Evolutionary conservation across 2,329 filamentous ascomycete species (phyloP), one percentile per base, ranked within the genome.

Genomic region (Massarina eburnea): DNA sequence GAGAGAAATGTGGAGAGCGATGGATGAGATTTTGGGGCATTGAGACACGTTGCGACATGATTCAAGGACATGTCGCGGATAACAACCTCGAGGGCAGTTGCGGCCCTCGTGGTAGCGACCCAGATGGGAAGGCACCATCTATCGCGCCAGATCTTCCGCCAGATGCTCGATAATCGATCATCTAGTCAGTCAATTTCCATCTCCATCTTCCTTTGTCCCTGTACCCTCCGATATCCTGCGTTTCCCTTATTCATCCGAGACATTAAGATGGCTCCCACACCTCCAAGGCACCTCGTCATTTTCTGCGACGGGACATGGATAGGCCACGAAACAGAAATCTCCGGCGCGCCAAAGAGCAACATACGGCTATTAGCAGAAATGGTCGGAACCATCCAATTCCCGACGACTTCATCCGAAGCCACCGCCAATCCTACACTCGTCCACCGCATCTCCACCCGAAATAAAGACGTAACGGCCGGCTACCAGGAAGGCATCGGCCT

Each of bases 221-320:
- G n/a, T n/a, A n/a, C n/a, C n/a, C n/a, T n/a, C n/a, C n/a, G n/a
- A n/a, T n/a, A n/a, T n/a, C n/a, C n/a, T n/a, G n/a, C n/a, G n/a
- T n/a, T n/a, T n/a, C n/a, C n/a, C n/a, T n/a, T n/a, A n/a, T n/a
- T n/a, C n/a, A n/a, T n/a, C n/a, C n/a, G n/a, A n/a, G n/a, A n/a
- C n/a, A n/a, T n/a, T n/a, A n/a, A n/a, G n/a, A n/a, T n/a, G n/a
- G n/a, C n/a, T n/a, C n/a, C n/a, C n/a, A n/a, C 44, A 2, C 20
- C 33, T 4, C 43, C 52, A 1, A 68, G 66, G 37, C 61, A 56
- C 10, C 53, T 70, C 2, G 45, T 58, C 19, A 35, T 68, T 29
- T 68, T 67, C 45, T 68, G 65, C 48, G 66, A 68, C 50, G 66
- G 66, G 15, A 68, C 64, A 18, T 70, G 66, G 66, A 65, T 64